phyloP scores from a whole-genome alignment of 306 rosid genomes.

The Vachellia collinsii region DNA sequence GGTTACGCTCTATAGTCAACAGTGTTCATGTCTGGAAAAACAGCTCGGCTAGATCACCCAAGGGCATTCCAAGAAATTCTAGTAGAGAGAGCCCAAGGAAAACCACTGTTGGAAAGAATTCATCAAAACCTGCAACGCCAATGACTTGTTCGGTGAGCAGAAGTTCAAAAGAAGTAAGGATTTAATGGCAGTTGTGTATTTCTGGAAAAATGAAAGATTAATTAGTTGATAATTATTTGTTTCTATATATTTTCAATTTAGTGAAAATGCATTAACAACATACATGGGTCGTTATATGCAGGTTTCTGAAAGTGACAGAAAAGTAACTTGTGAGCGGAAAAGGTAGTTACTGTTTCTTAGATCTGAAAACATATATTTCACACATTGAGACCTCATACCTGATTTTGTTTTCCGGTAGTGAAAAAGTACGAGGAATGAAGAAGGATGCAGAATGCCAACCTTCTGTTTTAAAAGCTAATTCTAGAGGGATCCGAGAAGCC shows the following conservation, averaged over 20 bases:
- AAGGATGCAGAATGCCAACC: slow-evolving; percentile 44
- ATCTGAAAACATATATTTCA: slow-evolving; percentile 25
- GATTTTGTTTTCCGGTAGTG: slow-evolving; percentile 31
- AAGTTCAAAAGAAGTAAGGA: slow-evolving; percentile 57
- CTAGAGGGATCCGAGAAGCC: slow-evolving; percentile 44
- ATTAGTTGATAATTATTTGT: background rate
- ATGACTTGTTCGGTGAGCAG: slow-evolving; percentile 27
- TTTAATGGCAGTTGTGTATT: slow-evolving; percentile 10
- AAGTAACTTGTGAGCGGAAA: slow-evolving; percentile 39
- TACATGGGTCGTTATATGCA: slow-evolving; percentile 33
- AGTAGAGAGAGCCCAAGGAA: slow-evolving; percentile 45
- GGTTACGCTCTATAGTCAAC: slow-evolving; percentile 30
- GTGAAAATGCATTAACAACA: slow-evolving; percentile 15
- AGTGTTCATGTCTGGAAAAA: slow-evolving; percentile 41
- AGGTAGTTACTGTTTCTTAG: slow-evolving; percentile 51
- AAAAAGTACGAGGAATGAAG: slow-evolving; percentile 43
- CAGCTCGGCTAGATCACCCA: slow-evolving; percentile 33
- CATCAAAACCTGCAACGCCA: slow-evolving; percentile 40
- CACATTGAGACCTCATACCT: slow-evolving; percentile 36
- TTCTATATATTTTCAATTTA: background rate
- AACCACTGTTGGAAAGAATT: slow-evolving; percentile 36
- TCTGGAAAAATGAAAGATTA: slow-evolving; percentile 8
- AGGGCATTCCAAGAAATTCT: slow-evolving; percentile 36
- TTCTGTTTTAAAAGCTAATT: slow-evolving; percentile 43
- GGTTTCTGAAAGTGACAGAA: slow-evolving; percentile 54